phyloP scores from a whole-genome alignment of 495 filamentous ascomycete species.

The Xylaria telfairii region DNA sequence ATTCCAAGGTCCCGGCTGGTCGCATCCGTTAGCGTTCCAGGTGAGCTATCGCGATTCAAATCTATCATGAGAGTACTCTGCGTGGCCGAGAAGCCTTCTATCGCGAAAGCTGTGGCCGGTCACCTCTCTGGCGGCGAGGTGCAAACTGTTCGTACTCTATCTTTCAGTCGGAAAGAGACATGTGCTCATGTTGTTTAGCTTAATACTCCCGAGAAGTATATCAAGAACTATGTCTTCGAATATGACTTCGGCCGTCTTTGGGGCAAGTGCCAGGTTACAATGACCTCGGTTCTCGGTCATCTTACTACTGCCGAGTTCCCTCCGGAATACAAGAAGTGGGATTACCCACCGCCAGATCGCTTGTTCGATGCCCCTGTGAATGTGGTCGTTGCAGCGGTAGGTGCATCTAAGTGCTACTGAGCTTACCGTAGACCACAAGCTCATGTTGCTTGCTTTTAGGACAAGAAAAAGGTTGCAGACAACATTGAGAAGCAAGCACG shows the following conservation, averaged over 20 bases:
- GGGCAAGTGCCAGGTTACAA: conserved; percentile 82
- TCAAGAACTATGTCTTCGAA: conserved; percentile 93
- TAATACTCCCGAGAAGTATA: conserved; percentile 70
- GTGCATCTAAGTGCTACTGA: not conserved
- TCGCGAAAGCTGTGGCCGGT: conserved; percentile 89
- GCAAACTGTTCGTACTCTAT: conserved; percentile 65
- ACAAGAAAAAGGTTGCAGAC: conserved; percentile 77
- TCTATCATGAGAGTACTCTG: conserved; percentile 72
- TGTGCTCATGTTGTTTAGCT: conserved; percentile 36
- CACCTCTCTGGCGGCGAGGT: conserved; percentile 81
- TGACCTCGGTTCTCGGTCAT: conserved; percentile 93
- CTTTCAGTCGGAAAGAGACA: not conserved
- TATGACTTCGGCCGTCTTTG: conserved; percentile 84
- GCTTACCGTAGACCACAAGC: not conserved
- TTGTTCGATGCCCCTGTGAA: conserved; percentile 85
- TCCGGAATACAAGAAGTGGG: conserved; percentile 73
- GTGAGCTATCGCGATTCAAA: conserved; percentile 21
- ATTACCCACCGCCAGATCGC: conserved; percentile 74
- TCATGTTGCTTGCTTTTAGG: conserved; percentile 53
- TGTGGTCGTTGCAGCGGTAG: conserved; percentile 67
- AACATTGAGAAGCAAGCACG: conserved; percentile 85
- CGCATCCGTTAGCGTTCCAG: conserved; percentile 7
- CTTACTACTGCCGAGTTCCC: conserved; percentile 77
- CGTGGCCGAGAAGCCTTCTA: conserved; percentile 96
- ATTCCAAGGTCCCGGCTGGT: conserved; percentile 20